Base-by-base conservation (phyloP, 352 stramenopile species). In the Globisporangium barbulae region DNA sequence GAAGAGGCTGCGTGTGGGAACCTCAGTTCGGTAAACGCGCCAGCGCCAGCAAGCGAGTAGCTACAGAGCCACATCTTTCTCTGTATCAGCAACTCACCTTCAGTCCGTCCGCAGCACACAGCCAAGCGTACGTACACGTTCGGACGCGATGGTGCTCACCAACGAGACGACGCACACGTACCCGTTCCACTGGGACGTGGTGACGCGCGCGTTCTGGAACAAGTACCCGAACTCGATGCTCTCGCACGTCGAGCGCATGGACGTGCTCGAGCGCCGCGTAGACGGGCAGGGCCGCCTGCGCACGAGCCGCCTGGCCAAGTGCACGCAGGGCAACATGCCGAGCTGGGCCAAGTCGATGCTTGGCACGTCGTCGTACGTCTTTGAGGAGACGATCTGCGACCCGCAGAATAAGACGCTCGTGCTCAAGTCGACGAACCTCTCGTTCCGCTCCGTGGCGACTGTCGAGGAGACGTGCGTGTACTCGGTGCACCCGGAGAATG, bases 131-230 rank as follows among this genome's bases (percentile, higher is more conserved):
- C 2, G 15, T 8, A 19, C 25, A 28, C 25, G 25, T 2, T 28
- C 25, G 2, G 6, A 45, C 12, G 22, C 49, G 41, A 94, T 94
- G 86, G 86, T 94, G 63, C 69, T 90, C 48, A 90, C 83, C 12
- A 85, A 83, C 55, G 78, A 87, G 63, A 94, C 86, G 39, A 68
- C 69, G 58, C 76, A 94, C 68, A 80, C 83, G 60, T 94, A 94
- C 61, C 83, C 83, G 42, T 94, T 90, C 72, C 69, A 79, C 12
- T 94, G 86, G 86, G 81, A 88, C 72, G 83, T 95, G 49, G 86
- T 95, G 48, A 90, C 84, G 42, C 84, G 84, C 64, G 86, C 86
- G 44, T 93, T 93, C 73, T 95, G 84, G 84, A 93, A 95, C 80
- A 95, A 95, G 68, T 95, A 95, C 70, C 86, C 86, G 60, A 92